A percentile compares a stretch with the other conserved stretches of the same genome.
Conservation (phyloP, 371 early-diverging fungal genomes). For the Sporodiniella umbellata region DNA sequence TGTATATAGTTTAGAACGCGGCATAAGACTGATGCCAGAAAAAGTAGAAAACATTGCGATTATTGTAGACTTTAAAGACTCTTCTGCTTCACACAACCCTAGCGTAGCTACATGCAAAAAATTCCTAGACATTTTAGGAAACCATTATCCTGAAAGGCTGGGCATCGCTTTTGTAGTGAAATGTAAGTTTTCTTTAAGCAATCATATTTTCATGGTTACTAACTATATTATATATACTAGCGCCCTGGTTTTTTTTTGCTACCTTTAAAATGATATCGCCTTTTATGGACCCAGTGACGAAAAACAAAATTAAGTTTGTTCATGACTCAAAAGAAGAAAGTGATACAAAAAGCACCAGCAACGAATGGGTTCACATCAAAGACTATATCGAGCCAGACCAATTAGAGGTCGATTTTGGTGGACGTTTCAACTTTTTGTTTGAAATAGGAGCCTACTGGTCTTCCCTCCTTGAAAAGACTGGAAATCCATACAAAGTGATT, state of each 20-base stretch:
- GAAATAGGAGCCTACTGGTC: constrained; percentile 63
- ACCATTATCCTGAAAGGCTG: constrained; percentile 88
- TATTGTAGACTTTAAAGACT: constrained; percentile 78
- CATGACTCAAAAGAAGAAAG: constrained; percentile 50
- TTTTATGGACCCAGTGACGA: constrained; percentile 91
- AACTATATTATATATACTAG: too few relatives aligned
- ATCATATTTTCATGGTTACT: background rate
- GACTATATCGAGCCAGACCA: constrained; percentile 51
- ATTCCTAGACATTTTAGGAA: constrained; percentile 73
- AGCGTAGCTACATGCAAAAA: constrained; percentile 71
- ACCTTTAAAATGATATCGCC: constrained; percentile 81
- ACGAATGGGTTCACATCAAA: constrained; percentile 50
- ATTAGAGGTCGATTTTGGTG: constrained; percentile 63
- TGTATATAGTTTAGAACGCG: constrained; percentile 77
- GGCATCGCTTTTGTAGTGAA: constrained; percentile 48
- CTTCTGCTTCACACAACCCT: constrained; percentile 65
- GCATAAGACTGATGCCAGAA: constrained; percentile 76
- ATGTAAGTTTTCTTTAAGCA: constrained; percentile 32
- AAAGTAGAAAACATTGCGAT: constrained; percentile 69
- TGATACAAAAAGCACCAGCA: constrained; percentile 19
- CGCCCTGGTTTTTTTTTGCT: constrained; percentile 86
- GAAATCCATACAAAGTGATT: constrained; percentile 40
- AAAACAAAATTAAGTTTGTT: constrained; percentile 80
- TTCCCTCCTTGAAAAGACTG: constrained; percentile 37
- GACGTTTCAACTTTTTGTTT: constrained; percentile 51